Conservation (phyloP, 2,329 filamentous ascomycete species). For the Aureobasidium sp. region DNA sequence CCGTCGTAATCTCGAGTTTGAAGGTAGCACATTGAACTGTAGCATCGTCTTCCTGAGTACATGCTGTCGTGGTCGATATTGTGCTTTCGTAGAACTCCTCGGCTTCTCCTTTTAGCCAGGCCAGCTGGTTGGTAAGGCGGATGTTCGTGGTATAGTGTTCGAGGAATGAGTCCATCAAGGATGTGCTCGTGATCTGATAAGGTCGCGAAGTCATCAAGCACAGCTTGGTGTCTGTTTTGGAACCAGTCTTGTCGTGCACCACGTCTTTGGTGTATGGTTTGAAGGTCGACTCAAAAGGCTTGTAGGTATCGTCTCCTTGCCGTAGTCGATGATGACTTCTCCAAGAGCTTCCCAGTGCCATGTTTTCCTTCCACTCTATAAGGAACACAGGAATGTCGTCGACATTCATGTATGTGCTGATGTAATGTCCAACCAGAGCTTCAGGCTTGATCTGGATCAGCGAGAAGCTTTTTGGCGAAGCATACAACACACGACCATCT, state of each 20-base stretch:
- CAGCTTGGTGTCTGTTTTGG: neutral
- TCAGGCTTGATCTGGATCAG: neutral
- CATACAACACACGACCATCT: neutral
- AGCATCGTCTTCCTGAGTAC: neutral
- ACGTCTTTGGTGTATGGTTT: neutral
- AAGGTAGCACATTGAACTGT: neutral
- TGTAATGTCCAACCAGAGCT: neutral
- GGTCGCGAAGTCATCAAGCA: slow-evolving; percentile 7
- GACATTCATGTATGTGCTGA: slow-evolving; percentile 3
- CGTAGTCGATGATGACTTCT: neutral
- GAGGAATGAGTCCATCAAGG: slow-evolving; percentile 5
- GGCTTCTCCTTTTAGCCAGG: neutral
- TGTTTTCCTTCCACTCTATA: neutral
- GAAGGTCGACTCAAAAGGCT: slow-evolving; percentile 1
- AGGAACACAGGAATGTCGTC: slow-evolving; percentile 3
- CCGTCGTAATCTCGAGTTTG: neutral
- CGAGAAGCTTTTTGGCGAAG: neutral
- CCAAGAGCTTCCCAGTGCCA: neutral
- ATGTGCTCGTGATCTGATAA: neutral
- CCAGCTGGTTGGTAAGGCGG: neutral
- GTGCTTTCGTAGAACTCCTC: neutral
- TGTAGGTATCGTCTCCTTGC: neutral
- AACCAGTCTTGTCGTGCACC: neutral
- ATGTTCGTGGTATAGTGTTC: slow-evolving; percentile 3
- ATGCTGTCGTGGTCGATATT: neutral